Base-by-base conservation (phyloP, 1,284 basidiomycete genomes). In the Cryptococcus sp. region DNA sequence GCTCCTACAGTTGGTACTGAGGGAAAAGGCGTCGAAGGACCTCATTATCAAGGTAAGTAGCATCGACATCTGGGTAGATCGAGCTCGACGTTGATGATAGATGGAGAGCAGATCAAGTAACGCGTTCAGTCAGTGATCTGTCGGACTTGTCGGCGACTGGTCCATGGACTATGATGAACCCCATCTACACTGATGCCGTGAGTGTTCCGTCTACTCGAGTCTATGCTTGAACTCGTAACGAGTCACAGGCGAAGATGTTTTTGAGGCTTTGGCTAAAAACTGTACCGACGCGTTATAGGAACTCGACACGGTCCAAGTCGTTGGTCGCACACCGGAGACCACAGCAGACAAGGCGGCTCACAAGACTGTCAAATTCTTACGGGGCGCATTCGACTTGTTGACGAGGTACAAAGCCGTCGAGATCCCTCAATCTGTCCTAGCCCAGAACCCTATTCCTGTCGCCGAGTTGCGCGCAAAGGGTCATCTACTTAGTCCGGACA, bases 351-450 rank as follows among this genome's bases (percentile, higher is more conserved):
- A 85, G 72, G 49, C 90, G 45, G 91, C 91, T 0, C 82, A 81
- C 57, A 78, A 79, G 7, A 78, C 90, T 27, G 90, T 92, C 42
- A 83, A 76, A 55, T 47, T 87, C 1, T 70, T 83, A 5, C 83
- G 90, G 72, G 81, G 78, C 68, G 79, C 82, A 2, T 93, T 93
- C 71, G 91, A 94, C 72, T 55, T 90, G 30, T 23, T 71, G 35
- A 73, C 77, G 3, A 83, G 89, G 3, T 96, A 95, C 81, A 89
- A 87, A 66, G 86, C 91, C 71, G 85, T 84, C 66, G 80, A 81
- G 1, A 83, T 75, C 49, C 69, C 72, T 15, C 54, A 63, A 23
- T 54, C 54, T 17, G 58, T 68, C 17, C 63, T 75, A 10, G 46
- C 55, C 19, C 66, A 74, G 54, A 62, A 65, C 1, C 74, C 77